These are phyloP conservation scores for Leccinum truebloodii DNA, from an alignment of 768 basidiomycete species.

Conservation along the genomic window DNA sequence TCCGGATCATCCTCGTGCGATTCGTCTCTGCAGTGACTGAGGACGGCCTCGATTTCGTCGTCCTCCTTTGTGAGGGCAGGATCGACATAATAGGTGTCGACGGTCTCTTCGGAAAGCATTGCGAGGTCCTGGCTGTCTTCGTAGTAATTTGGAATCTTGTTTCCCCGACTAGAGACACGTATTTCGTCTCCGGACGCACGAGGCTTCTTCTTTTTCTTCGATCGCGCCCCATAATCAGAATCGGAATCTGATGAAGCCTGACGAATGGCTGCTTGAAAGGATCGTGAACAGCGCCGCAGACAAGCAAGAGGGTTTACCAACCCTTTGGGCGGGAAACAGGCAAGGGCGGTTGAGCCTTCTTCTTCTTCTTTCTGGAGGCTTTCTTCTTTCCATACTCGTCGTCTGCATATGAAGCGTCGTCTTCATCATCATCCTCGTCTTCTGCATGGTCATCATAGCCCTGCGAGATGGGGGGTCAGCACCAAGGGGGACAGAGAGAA, in stretches of 20 bases:
- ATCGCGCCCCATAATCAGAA: conserved; percentile 83
- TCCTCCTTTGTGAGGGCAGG: conserved; percentile 57
- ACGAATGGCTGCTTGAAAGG: conserved; percentile 46
- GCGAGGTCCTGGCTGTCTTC: conserved; percentile 79
- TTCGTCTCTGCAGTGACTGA: conserved; percentile 85
- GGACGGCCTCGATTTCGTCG: conserved; percentile 91
- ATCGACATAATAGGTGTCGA: conserved; percentile 56
- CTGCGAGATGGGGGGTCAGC: conserved; percentile 44
- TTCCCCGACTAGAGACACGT: conserved; percentile 73
- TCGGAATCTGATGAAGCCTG: conserved; percentile 75
- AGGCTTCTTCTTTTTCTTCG: conserved; percentile 82
- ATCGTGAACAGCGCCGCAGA: conserved; percentile 7
- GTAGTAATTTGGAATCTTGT: conserved; percentile 80
- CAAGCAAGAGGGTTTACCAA: conserved; percentile 30
- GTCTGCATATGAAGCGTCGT: conserved; percentile 78
- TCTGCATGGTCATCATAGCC: conserved; percentile 55
- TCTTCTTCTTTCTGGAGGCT: conserved; percentile 67
- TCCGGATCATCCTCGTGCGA: conserved; percentile 71
- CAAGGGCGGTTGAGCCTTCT: conserved; percentile 40
- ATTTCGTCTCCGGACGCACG: conserved; percentile 64
- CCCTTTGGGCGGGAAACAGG: conserved; percentile 58
- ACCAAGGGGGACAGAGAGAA: conserved; percentile 13
- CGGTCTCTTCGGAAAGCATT: conserved; percentile 56
- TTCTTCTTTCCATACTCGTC: conserved; percentile 76
- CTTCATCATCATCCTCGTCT: conserved; percentile 67